phyloP scores from a whole-genome alignment of 2,329 filamentous ascomycete genomes.

The Neoarthrinium moseri region DNA sequence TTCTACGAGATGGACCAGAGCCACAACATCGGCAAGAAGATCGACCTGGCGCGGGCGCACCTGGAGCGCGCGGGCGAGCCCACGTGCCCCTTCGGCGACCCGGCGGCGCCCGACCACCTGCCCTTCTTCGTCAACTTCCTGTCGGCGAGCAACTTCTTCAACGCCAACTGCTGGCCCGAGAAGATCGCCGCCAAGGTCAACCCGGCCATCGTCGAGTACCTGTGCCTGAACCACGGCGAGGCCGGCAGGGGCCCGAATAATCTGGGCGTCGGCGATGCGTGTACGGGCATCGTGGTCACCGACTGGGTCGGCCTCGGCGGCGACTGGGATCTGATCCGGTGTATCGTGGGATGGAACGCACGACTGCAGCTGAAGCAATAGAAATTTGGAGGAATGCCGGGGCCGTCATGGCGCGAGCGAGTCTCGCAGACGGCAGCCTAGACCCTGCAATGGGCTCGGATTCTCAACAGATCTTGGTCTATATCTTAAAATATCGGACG shows the following conservation, averaged over 20 bases:
- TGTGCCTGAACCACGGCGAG: slow-evolving; percentile 57
- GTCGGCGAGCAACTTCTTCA: slow-evolving; percentile 92
- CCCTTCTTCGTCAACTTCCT: slow-evolving; percentile 91
- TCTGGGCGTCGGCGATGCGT: slow-evolving; percentile 64
- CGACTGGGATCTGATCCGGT: slow-evolving; percentile 87
- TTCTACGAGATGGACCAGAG: slow-evolving; percentile 85
- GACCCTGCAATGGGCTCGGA: too few relatives aligned
- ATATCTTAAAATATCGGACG: too few relatives aligned
- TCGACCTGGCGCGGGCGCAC: slow-evolving; percentile 70
- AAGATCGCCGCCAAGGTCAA: slow-evolving; percentile 86
- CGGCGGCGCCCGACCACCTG: slow-evolving; percentile 31
- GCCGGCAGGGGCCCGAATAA: slow-evolving; percentile 47
- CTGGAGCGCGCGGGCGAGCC: slow-evolving; percentile 68
- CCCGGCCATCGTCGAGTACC: slow-evolving; percentile 66
- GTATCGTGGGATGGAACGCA: slow-evolving; percentile 89
- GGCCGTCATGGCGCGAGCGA: too few relatives aligned
- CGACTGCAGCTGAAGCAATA: slow-evolving; percentile 52
- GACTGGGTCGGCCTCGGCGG: slow-evolving; percentile 88
- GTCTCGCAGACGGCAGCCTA: too few relatives aligned
- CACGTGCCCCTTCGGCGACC: slow-evolving; percentile 35
- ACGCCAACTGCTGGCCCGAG: slow-evolving; percentile 87
- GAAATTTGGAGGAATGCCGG: slow-evolving; percentile 4
- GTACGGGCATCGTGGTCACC: slow-evolving; percentile 84
- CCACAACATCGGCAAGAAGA: slow-evolving; percentile 77
- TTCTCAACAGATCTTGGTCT: too few relatives aligned